Evolutionary conservation across 352 stramenopile genomes (phyloP), one percentile per base, ranked within the genome.

Genomic region (Pythium myriotylum): DNA sequence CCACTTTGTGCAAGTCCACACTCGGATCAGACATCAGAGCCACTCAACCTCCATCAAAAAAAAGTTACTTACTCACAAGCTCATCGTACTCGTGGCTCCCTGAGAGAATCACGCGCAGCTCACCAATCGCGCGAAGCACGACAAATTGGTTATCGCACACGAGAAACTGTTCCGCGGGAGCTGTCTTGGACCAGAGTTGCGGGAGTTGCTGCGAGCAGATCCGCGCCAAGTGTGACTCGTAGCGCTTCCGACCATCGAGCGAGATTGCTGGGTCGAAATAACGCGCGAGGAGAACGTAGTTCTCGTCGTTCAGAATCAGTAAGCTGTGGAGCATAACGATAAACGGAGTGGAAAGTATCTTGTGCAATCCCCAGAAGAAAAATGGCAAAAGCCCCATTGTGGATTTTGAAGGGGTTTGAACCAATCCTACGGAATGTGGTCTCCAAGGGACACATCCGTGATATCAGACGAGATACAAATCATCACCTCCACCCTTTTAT

Each of bases 1-100:
- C 61, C 68, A 88, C 82, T 91, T n/a, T n/a, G n/a, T n/a, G n/a
- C n/a, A n/a, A n/a, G n/a, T n/a, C n/a, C n/a, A n/a, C n/a, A n/a
- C n/a, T n/a, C n/a, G n/a, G n/a, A n/a, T n/a, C n/a, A n/a, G n/a
- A n/a, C n/a, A n/a, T n/a, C n/a, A n/a, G n/a, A n/a, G n/a, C n/a
- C n/a, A n/a, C n/a, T n/a, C n/a, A n/a, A n/a, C n/a, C n/a, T n/a
- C n/a, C n/a, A n/a, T n/a, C n/a, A 39, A 19, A 57, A 27, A 67
- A 19, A 29, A 26, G 5, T 43, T 14, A 79, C 79, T 53, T 71
- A 91, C 81, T 74, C 16, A 89, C 77, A 37, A 91, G 77, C 35
- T 91, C 82, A 48, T 91, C 82, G 57, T 91, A 89, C 45, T 89
- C 82, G 20, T 72, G 63, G 27, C 60, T 86, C 20, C 82, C 82